Evolutionary conservation across 257 asterid species (phyloP).

Genomic region (Petrea volubilis): DNA sequence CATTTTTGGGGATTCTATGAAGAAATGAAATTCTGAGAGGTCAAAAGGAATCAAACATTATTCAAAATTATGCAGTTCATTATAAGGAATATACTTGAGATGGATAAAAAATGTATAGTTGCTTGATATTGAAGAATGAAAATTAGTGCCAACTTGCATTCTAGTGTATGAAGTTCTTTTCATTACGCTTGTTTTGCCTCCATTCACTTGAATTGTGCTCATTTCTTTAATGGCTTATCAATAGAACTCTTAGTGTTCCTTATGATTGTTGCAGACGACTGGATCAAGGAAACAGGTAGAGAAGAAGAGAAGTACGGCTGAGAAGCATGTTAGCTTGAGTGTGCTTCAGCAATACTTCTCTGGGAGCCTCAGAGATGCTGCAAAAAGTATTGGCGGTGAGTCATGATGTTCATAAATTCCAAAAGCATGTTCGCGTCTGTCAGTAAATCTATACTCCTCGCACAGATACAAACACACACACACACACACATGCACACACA

Average conservation of each 20-base stretch:
- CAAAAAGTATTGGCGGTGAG: conserved; percentile 96
- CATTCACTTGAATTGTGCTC: background rate
- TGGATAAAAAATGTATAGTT: background rate
- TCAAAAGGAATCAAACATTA: background rate
- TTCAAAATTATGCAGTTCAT: background rate
- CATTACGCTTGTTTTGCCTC: background rate
- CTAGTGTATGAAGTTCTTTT: background rate
- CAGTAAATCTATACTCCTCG: background rate
- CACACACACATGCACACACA: background rate
- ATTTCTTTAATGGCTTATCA: conserved; percentile 4
- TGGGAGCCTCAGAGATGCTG: conserved; percentile 95
- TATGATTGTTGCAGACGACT: conserved; percentile 32
- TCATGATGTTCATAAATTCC: conserved; percentile 7
- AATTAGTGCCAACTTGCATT: background rate
- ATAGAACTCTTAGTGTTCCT: conserved; percentile 2
- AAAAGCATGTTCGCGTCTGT: background rate
- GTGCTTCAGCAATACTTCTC: conserved; percentile 85
- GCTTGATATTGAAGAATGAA: background rate
- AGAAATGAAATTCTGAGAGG: background rate
- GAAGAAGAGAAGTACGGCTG: conserved; percentile 75
- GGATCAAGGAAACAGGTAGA: conserved; percentile 47
- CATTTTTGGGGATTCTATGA: background rate
- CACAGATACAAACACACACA: no score
- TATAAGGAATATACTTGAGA: background rate
- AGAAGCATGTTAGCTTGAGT: conserved; percentile 81